Percentiles rank a stretch among this genome's conserved stretches.
Conservation (phyloP, 306 rosid species). For the Citrullus amarus region DNA sequence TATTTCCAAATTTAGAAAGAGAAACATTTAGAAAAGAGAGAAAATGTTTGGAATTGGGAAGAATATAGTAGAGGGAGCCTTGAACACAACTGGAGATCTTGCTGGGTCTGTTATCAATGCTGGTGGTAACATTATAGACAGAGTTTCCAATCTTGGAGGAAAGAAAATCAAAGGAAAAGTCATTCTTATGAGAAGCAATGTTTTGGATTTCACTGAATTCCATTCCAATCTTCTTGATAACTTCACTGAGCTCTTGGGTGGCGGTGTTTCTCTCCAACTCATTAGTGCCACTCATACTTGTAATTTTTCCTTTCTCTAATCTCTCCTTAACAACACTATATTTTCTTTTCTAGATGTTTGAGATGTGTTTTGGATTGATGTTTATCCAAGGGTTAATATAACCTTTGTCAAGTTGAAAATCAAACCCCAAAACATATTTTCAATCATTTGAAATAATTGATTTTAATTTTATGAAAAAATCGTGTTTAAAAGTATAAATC, state of each 20-base stretch:
- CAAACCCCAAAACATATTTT: too few species aligned
- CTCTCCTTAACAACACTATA: not conserved
- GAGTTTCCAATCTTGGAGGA: not conserved
- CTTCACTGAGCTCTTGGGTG: slow-evolving; percentile 44
- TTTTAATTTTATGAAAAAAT: too few species aligned
- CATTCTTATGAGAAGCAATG: slow-evolving; percentile 65
- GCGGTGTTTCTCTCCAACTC: slow-evolving; percentile 40
- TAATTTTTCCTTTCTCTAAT: not conserved
- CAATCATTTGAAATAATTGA: too few species aligned
- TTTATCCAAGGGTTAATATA: too few species aligned
- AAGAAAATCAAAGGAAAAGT: slow-evolving; percentile 37
- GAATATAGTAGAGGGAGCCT: not conserved
- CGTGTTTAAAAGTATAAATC: too few species aligned
- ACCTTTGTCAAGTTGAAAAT: too few species aligned
- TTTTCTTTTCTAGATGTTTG: too few species aligned
- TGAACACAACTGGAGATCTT: not conserved
- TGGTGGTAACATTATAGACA: not conserved
- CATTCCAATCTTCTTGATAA: slow-evolving; percentile 40
- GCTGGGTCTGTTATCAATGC: not conserved
- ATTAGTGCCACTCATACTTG: slow-evolving; percentile 20
- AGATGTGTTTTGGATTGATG: too few species aligned
- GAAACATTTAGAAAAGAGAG: too few species aligned
- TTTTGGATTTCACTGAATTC: slow-evolving; percentile 62
- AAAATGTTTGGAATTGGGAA: not conserved
- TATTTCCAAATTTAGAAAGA: too few species aligned